These are phyloP conservation scores for Inga oerstediana DNA, from an alignment of 306 rosid genomes.

Conservation along the genomic window DNA sequence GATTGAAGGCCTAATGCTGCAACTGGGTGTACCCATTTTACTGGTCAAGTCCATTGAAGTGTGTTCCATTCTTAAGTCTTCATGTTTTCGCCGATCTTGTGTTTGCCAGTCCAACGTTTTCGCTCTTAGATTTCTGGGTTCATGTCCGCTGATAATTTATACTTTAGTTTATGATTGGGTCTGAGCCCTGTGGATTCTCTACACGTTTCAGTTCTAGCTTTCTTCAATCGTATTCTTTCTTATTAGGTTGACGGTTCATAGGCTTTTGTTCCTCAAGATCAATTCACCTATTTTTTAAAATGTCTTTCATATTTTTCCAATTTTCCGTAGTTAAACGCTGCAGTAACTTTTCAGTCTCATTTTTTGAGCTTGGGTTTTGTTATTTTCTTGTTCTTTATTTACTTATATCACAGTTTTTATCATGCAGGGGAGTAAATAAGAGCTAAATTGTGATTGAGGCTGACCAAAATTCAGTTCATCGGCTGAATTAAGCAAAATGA, in stretches of 20 bases:
- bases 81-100: conserved; percentile 30
- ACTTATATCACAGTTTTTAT: conserved; percentile 22
- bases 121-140: conserved; percentile 24
- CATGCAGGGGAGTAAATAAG: conserved; percentile 26
- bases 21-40: background rate
- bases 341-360: background rate
- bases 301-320: conserved; percentile 27
- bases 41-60: background rate
- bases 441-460: conserved; percentile 18
- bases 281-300: background rate
- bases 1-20: conserved; percentile 22
- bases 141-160: background rate
- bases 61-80: conserved; percentile 5
- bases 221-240: background rate
- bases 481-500: conserved; percentile 48
- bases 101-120: conserved; percentile 11
- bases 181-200: background rate
- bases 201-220: background rate
- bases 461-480: conserved; percentile 9
- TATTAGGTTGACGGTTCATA: background rate
- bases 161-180: conserved; percentile 16
- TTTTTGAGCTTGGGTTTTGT: background rate
- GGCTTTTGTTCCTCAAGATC: background rate
- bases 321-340: conserved; percentile 21
- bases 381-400: background rate